Base-by-base conservation (phyloP, 148 eudicot species). In the Persicaria tinctoria region DNA sequence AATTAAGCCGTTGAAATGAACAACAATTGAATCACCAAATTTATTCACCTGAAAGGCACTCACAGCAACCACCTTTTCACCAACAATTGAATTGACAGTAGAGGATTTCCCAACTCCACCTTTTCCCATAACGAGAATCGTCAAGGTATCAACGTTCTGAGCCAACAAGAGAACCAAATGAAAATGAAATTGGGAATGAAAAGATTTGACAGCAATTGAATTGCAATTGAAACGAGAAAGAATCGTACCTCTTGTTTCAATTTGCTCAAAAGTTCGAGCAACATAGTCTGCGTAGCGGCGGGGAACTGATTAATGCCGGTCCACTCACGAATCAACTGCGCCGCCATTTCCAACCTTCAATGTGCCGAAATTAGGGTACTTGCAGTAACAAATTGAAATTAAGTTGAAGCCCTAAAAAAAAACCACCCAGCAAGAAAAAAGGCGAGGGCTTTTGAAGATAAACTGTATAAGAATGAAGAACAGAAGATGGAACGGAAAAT, bases 51-150 rank as follows among this genome's bases (percentile, higher is more conserved):
- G 98, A 75, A 95, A 95, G 76, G 98, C 93, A 80, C 92, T 92
- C 75, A 92, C 93, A 68, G 87, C 81, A 46, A 95, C 93, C 17
- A 83, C 97, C 84, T 93, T 79, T 84, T 95, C 98, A 59, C 98
- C 98, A 53, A 94, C 62, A 48, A 94, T 85, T 4, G 98, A 94
- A 80, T 94, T 94, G 72, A 94, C 88, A 3, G 93, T 91, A 1
- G 98, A 94, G 8, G 98, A 94, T 78, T 94, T 94, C 63, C 98
- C 98, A 76, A 94, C 97, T 75, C 98, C 98, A 3, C 98, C 89
- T 87, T 94, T 94, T 63, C 98, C 98, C 96, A 95, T 87, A 14
- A 95, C 89, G 53, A 95, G 96, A 76, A 95, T 89, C 7, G 98
- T 95, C 87, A 95, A 78, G 11, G 91, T 84, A 80, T 73, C 78